Conservation (phyloP, 1,284 basidiomycete species). For the Porogramme epimiltina region DNA sequence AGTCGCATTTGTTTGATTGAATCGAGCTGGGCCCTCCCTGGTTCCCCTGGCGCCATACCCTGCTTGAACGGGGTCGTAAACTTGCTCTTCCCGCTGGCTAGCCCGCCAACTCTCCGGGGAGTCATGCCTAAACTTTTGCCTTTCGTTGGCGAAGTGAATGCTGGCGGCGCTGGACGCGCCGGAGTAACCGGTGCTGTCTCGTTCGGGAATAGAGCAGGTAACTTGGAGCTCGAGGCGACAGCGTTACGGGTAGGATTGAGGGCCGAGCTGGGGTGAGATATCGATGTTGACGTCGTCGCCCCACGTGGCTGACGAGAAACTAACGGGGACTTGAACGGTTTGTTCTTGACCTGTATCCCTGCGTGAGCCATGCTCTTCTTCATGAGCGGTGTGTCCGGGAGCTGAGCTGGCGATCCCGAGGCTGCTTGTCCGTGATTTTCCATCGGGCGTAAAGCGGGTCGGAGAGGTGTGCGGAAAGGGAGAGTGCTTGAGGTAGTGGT, state of each 20-base stretch:
- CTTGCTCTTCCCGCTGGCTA: conserved; percentile 30
- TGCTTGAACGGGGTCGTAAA: conserved; percentile 76
- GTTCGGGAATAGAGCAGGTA: conserved; percentile 16
- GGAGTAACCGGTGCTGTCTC: conserved; percentile 18
- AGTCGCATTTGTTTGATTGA: conserved; percentile 8
- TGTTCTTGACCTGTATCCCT: conserved; percentile 33
- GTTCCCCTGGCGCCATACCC: conserved; percentile 56
- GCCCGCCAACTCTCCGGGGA: conserved; percentile 25
- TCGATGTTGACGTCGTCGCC: conserved; percentile 10
- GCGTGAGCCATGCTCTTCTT: conserved; percentile 22
- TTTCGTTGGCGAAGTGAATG: conserved; percentile 28
- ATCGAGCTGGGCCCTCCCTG: conserved; percentile 41
- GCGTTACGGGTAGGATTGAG: conserved; percentile 29
- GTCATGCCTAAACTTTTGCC: conserved; percentile 37
- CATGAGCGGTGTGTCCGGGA: conserved; percentile 24
- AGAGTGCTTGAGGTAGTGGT: conserved; percentile 6
- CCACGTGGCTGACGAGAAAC: no score
- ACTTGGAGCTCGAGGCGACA: conserved; percentile 9
- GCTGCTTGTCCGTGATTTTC: conserved; percentile 34
- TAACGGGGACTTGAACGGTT: conserved; percentile 63
- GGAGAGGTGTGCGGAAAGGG: conserved; percentile 32
- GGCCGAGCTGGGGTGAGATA: conserved; percentile 31
- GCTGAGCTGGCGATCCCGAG: conserved; percentile 12
- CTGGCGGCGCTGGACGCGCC: conserved; percentile 13
- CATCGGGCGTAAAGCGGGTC: conserved; percentile 43